Evolutionary conservation across 257 asterid genomes (phyloP).

Genomic region (Gentiana macrophylla): DNA sequence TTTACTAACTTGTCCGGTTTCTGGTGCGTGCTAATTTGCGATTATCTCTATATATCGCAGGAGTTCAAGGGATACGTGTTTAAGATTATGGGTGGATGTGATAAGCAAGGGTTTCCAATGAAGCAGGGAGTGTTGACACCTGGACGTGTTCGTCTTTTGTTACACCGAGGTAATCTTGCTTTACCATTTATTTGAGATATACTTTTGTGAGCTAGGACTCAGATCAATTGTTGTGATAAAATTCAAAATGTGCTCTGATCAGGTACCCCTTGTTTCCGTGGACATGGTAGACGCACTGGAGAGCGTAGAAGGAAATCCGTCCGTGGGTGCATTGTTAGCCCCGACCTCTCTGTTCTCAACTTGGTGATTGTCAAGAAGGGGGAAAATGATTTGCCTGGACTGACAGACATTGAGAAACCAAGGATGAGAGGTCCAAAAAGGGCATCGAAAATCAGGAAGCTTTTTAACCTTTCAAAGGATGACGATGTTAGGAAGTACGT

Average conservation of each 20-base stretch:
- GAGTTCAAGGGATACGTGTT: conserved; percentile 47
- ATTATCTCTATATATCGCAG: conserved; percentile 6
- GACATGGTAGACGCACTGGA: conserved; percentile 60
- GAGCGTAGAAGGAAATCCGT: conserved; percentile 80
- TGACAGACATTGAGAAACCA: conserved; percentile 68
- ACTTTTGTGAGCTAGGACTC: not conserved
- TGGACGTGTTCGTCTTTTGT: conserved; percentile 40
- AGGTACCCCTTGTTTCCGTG: conserved; percentile 78
- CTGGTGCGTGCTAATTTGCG: too few relatives aligned
- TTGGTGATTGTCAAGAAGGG: conserved; percentile 75
- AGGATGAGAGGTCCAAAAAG: conserved; percentile 88
- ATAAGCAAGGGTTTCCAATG: conserved; percentile 55
- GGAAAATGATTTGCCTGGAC: conserved; percentile 63
- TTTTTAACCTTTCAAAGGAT: conserved; percentile 61
- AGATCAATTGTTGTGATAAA: not conserved
- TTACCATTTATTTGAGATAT: not conserved
- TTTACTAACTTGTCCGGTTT: too few relatives aligned
- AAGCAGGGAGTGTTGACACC: conserved; percentile 52
- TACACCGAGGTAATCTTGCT: conserved; percentile 25
- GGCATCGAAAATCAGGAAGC: conserved; percentile 76
- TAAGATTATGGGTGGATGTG: conserved; percentile 59
- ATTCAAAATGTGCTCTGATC: not conserved
- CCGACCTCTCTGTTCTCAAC: conserved; percentile 57
- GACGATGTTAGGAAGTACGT: conserved; percentile 76
- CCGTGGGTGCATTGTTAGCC: conserved; percentile 83